Percentiles rank a stretch among this genome's conserved stretches.
Evolutionary conservation across 768 basidiomycete genomes (phyloP).

Genomic region (Lentinula detonsa): DNA sequence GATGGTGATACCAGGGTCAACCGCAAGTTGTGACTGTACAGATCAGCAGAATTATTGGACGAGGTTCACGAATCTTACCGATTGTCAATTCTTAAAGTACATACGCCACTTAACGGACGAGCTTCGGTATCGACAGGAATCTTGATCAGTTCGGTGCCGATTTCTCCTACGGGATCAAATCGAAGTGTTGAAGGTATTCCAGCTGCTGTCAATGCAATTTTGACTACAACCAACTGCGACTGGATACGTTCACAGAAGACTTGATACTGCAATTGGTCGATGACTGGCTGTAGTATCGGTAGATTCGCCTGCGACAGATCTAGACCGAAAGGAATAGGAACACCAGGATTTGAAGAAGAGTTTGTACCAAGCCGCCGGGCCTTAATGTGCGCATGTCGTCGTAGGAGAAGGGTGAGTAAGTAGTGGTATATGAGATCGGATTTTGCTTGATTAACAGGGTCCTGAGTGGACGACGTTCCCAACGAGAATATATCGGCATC

Average conservation of each 20-base stretch:
- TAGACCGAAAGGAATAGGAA: slow-evolving; percentile 2
- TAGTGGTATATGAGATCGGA: slow-evolving; percentile 67
- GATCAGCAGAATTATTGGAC: background rate
- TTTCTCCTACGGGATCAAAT: slow-evolving; percentile 63
- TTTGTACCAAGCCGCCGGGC: slow-evolving; percentile 27
- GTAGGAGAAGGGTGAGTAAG: slow-evolving; percentile 59
- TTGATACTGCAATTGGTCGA: slow-evolving; percentile 76
- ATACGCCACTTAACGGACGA: slow-evolving; percentile 61
- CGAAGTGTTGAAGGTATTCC: slow-evolving; percentile 53
- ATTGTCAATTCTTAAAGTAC: slow-evolving; percentile 62
- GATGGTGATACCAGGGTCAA: slow-evolving; percentile 76
- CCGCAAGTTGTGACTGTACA: slow-evolving; percentile 59
- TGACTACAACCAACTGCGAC: slow-evolving; percentile 48
- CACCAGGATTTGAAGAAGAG: slow-evolving; percentile 8
- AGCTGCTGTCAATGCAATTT: slow-evolving; percentile 38
- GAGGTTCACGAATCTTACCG: slow-evolving; percentile 32
- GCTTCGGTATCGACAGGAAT: slow-evolving; percentile 34
- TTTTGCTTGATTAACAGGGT: slow-evolving; percentile 22
- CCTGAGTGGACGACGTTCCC: slow-evolving; percentile 8
- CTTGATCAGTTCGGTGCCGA: slow-evolving; percentile 52
- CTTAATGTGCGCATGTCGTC: slow-evolving; percentile 49
- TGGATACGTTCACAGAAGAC: slow-evolving; percentile 64
- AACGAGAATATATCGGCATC: slow-evolving; percentile 19
- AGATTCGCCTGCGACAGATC: slow-evolving; percentile 27
- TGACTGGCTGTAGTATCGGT: slow-evolving; percentile 60